Conservation (phyloP, 495 filamentous ascomycete species). For the Lophium mytilinum region DNA sequence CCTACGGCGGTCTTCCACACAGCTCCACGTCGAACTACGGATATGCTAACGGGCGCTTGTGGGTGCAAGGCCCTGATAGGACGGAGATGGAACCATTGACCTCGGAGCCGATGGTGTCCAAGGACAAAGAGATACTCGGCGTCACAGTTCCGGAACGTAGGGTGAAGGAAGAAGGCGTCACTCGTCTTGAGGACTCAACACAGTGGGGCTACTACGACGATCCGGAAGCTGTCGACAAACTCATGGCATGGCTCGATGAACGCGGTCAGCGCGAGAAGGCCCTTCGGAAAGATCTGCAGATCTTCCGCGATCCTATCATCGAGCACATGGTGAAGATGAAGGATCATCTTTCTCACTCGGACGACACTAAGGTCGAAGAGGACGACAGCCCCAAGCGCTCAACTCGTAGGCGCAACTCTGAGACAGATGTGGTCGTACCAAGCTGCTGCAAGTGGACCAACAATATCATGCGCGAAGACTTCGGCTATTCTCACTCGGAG, state of each 20-base stretch:
- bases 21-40: slow-evolving; percentile 79
- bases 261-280: slow-evolving; percentile 76
- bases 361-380: slow-evolving; percentile 45
- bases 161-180: slow-evolving; percentile 74
- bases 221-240: slow-evolving; percentile 61
- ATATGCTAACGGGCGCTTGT: slow-evolving; percentile 90
- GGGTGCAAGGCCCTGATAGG: slow-evolving; percentile 92
- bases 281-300: slow-evolving; percentile 72
- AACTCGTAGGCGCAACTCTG: slow-evolving; percentile 51
- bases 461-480: slow-evolving; percentile 60
- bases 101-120: slow-evolving; percentile 53
- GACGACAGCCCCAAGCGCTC: slow-evolving; percentile 47
- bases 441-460: slow-evolving; percentile 82
- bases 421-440: slow-evolving; percentile 45
- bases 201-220: slow-evolving; percentile 92
- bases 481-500: slow-evolving; percentile 77
- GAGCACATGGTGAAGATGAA: slow-evolving; percentile 72
- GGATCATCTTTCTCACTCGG: slow-evolving; percentile 53
- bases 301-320: slow-evolving; percentile 67
- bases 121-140: slow-evolving; percentile 57
- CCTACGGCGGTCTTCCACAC: slow-evolving; percentile 75
- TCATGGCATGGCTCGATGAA: slow-evolving; percentile 82
- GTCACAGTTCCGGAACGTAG: slow-evolving; percentile 81
- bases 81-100: slow-evolving; percentile 80
- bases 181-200: slow-evolving; percentile 62